Percentiles rank a stretch among this genome's conserved stretches.
Conservation (phyloP, 192 early-diverging fungal species). For the Backusella macrospora region DNA sequence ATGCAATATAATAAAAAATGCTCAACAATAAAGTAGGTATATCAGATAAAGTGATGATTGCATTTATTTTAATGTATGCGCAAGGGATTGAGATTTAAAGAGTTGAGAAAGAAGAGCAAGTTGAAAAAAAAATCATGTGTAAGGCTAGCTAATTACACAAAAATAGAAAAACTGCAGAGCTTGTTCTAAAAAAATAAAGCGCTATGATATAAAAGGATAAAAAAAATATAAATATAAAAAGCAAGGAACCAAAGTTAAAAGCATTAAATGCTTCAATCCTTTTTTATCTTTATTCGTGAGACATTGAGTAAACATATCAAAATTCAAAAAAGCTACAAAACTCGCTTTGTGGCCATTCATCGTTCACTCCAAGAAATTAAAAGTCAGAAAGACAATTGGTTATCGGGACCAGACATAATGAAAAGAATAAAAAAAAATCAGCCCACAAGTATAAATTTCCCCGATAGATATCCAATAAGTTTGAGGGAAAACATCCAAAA, state of each 20-base stretch:
- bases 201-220: background rate
- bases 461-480: slow-evolving; percentile 14
- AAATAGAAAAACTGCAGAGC: background rate
- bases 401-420: background rate
- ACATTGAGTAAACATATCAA: background rate
- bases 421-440: slow-evolving; percentile 22
- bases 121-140: background rate
- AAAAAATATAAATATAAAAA: background rate
- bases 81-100: background rate
- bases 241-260: background rate
- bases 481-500: background rate
- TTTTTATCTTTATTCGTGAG: background rate
- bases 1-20: background rate
- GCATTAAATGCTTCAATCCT: background rate
- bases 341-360: slow-evolving; percentile 1
- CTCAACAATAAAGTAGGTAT: background rate
- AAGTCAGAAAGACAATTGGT: slow-evolving; percentile 9
- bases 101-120: background rate
- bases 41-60: background rate
- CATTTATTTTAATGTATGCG: background rate
- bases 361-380: background rate
- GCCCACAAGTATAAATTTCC: slow-evolving; percentile 12
- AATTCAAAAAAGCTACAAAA: background rate
- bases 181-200: background rate
- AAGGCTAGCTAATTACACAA: background rate